Percentiles rank a stretch among this genome's conserved stretches.
phyloP scores from a whole-genome alignment of 2,329 filamentous ascomycete species.

The Conoideocrella luteorostrata region DNA sequence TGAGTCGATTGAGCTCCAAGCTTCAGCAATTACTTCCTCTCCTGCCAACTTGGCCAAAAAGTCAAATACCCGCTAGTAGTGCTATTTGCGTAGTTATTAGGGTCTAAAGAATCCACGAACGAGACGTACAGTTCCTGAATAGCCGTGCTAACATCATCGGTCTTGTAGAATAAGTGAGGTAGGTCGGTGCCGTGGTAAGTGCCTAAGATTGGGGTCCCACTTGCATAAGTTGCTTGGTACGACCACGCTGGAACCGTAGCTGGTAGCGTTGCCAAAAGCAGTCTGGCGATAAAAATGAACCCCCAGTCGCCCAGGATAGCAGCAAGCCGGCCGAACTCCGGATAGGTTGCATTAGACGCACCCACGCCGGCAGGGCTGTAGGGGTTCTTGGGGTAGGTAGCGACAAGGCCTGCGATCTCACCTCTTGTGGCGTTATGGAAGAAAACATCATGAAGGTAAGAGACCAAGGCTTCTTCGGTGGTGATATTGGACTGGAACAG shows the following conservation, averaged over 20 bases:
- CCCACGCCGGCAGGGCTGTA: conserved; percentile 67
- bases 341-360: conserved; percentile 63
- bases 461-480: conserved; percentile 48
- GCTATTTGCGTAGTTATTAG: too few species aligned
- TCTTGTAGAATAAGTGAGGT: conserved; percentile 60
- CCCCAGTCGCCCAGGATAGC: conserved; percentile 69
- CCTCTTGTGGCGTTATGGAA: conserved; percentile 50
- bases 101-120: too few species aligned
- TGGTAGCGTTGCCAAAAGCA: conserved; percentile 46
- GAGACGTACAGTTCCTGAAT: too few species aligned
- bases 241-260: conserved; percentile 63
- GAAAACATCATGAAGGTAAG: conserved; percentile 56
- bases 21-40: too few species aligned
- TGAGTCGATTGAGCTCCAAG: too few species aligned
- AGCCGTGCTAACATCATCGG: too few species aligned
- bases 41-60: too few species aligned
- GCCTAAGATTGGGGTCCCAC: conserved; percentile 64
- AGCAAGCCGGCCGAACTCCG: conserved; percentile 69
- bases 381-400: conserved; percentile 52
- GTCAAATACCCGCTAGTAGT: too few species aligned
- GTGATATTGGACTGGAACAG: conserved; percentile 36
- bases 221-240: conserved; percentile 67
- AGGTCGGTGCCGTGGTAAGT: conserved; percentile 71
- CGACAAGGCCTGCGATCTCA: conserved; percentile 50
- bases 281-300: conserved; percentile 65